Evolutionary conservation across 805 yeast species (phyloP).

Genomic region (Candida incommunis): DNA sequence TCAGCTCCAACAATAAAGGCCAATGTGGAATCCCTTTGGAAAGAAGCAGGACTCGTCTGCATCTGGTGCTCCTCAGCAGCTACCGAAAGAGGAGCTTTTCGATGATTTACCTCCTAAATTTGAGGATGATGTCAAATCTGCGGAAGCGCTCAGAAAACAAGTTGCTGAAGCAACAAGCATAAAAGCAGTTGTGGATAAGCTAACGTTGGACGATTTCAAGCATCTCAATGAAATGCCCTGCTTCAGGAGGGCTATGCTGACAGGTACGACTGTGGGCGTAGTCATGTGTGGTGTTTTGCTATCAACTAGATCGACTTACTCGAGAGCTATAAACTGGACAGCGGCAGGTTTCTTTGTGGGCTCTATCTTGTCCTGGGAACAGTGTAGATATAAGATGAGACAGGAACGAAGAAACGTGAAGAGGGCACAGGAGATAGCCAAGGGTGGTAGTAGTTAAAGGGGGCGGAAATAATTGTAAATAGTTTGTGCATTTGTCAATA

Average conservation of each 20-base stretch:
- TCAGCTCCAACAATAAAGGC: neutral
- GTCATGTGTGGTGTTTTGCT: slow-evolving; percentile 18
- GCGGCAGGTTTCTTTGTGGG: slow-evolving; percentile 70
- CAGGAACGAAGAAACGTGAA: slow-evolving; percentile 53
- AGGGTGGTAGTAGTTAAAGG: too few relatives aligned
- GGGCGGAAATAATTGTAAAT: too few relatives aligned
- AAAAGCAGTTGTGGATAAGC: slow-evolving; percentile 9
- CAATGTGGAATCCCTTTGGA: slow-evolving; percentile 1
- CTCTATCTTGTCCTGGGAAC: slow-evolving; percentile 81
- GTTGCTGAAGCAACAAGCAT: slow-evolving; percentile 9
- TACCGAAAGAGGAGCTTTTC: slow-evolving; percentile 7
- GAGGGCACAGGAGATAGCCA: slow-evolving; percentile 36
- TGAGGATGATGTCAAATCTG: slow-evolving; percentile 14
- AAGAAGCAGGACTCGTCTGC: neutral
- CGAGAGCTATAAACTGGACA: slow-evolving; percentile 66
- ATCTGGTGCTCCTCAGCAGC: neutral
- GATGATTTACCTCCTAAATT: slow-evolving; percentile 20
- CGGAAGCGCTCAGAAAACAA: slow-evolving; percentile 6
- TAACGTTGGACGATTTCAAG: slow-evolving; percentile 19
- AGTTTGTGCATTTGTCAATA: too few relatives aligned
- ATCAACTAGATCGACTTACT: slow-evolving; percentile 11
- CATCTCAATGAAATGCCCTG: slow-evolving; percentile 21
- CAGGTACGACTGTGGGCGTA: slow-evolving; percentile 21
- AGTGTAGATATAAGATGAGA: slow-evolving; percentile 62
- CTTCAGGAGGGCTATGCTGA: slow-evolving; percentile 22